Percentiles rank a stretch among this genome's conserved stretches.
These are phyloP conservation scores for Stygiomarasmius scandens DNA, from an alignment of 1,284 basidiomycete species.

Conservation along the genomic window DNA sequence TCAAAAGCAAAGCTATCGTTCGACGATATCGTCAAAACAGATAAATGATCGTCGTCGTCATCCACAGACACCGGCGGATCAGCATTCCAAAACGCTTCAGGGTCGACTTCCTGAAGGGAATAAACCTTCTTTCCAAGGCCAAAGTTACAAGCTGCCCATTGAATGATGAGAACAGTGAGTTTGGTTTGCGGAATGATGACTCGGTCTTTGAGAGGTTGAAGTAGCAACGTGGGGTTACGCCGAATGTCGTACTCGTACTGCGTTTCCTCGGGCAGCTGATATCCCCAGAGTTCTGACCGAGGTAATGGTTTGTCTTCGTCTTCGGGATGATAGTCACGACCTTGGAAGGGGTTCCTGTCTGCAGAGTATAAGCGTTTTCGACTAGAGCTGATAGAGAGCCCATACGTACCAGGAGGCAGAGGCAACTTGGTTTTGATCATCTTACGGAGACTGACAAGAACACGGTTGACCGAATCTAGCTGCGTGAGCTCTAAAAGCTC, in stretches of 20 bases:
- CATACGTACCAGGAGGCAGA: conserved; percentile 7
- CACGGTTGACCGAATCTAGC: conserved; percentile 9
- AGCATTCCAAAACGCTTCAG: conserved; percentile 17
- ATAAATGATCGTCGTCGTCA: not conserved
- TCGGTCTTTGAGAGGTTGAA: conserved; percentile 10
- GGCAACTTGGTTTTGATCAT: conserved; percentile 19
- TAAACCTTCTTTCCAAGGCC: conserved; percentile 19
- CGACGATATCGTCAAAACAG: not conserved
- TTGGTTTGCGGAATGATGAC: conserved; percentile 20
- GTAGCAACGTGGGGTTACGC: conserved; percentile 14
- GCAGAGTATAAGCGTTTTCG: not conserved
- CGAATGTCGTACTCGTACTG: conserved; percentile 18
- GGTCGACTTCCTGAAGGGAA: conserved; percentile 13
- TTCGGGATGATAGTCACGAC: conserved; percentile 9
- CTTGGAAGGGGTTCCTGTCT: conserved; percentile 18
- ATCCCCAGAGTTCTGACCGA: conserved; percentile 16
- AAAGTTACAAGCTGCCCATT: conserved; percentile 19
- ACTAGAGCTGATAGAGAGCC: not conserved
- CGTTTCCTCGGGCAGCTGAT: conserved; percentile 10
- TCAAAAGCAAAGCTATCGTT: conserved; percentile 1
- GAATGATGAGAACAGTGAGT: conserved; percentile 16
- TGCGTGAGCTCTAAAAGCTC: conserved; percentile 3
- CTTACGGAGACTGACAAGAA: conserved; percentile 13
- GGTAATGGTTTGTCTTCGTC: conserved; percentile 18
- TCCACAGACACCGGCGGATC: conserved; percentile 9